Conservation (phyloP, 2,329 filamentous ascomycete species). For the Cladophialophora chaetospira region DNA sequence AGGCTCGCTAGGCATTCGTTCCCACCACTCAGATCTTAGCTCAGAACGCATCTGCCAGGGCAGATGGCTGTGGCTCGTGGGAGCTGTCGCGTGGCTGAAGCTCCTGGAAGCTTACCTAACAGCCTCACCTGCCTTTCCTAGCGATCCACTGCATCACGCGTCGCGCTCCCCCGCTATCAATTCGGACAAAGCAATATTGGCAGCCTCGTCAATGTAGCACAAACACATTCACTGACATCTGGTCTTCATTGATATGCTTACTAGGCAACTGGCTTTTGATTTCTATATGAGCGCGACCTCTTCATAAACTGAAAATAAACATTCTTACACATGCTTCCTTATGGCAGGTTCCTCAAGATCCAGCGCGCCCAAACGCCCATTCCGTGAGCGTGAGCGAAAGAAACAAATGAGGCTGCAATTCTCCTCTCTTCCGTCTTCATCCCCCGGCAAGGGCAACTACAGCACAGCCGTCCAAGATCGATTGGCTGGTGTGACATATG, state of each 20-base stretch:
- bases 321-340: background rate
- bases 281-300: background rate
- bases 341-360: slow-evolving; percentile 1
- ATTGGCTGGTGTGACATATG: slow-evolving; percentile 40
- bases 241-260: no score
- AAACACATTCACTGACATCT: no score
- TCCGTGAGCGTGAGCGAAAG: slow-evolving; percentile 28
- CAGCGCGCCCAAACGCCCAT: slow-evolving; percentile 9
- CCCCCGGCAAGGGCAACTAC: slow-evolving; percentile 32
- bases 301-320: background rate
- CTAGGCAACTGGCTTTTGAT: no score
- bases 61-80: no score
- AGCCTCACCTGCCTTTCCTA: background rate
- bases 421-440: slow-evolving; percentile 38
- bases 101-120: background rate
- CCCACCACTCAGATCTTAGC: slow-evolving; percentile 2
- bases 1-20: background rate
- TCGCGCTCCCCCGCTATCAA: no score
- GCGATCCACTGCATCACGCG: no score
- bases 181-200: no score
- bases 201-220: no score
- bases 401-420: slow-evolving; percentile 48
- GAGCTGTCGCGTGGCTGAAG: background rate
- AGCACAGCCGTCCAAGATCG: slow-evolving; percentile 34
- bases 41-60: no score